Evolutionary conservation across 1,139 yeast species (phyloP), one percentile per base, ranked within the genome.

Genomic region (Hanseniaspora gamundiae): DNA sequence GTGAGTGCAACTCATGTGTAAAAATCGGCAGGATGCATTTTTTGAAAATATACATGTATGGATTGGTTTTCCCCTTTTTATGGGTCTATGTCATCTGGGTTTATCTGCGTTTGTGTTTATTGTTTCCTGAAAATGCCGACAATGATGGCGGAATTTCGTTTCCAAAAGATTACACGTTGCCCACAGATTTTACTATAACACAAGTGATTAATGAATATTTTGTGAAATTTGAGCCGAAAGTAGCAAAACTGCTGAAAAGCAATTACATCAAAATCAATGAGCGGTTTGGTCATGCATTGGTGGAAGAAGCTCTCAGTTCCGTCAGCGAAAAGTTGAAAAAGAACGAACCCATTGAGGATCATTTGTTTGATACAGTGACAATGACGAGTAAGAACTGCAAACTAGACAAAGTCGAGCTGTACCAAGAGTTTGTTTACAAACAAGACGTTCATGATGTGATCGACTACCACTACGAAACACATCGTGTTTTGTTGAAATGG

Each of bases 21-120:
- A 22, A 21, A 11, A 30, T 31, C 16, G 8, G 14, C 11, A 7
- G 11, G 11, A 14, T n/a, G 10, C 26, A 30, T n/a, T 36, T 40
- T 3, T 16, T 26, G 17, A 39, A 27, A 16, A 11, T n/a, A 8
- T 43, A 39, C 14, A n/a, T 40, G 3, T 43, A 38, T 17, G 45
- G 45, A 2, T 21, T 43, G 13, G 9, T 43, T 4, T n/a, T 40
- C n/a, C 45, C 45, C 8, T 1, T 43, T 24, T 4, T 43, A 7
- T 43, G 45, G 45, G 4, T 40, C 4, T 40, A 29, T 17, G 10
- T 36, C 2, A 29, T 36, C 11, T 3, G n/a, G 4, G 17, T 14
- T 5, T 43, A 40, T n/a, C 13, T 40, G 6, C 27, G 20, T 21
- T 26, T 27, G 6, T 42, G 24, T 30, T 17, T 20, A 8, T 19